Evolutionary conservation across 2,329 filamentous ascomycete genomes (phyloP), one percentile per base, ranked within the genome.

Genomic region (Ophiocordyceps australis): DNA sequence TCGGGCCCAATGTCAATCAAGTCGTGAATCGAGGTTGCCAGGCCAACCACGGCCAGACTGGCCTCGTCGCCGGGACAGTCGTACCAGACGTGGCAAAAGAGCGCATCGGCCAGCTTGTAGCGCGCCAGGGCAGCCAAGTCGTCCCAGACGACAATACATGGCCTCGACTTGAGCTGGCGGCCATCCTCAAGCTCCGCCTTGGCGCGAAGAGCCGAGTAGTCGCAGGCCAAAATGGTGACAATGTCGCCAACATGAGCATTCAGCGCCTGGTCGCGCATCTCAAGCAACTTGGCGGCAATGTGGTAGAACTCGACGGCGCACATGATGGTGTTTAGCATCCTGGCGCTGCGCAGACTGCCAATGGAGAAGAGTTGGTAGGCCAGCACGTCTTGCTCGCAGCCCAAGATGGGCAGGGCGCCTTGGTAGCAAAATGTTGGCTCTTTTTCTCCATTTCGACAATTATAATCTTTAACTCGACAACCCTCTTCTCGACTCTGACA

Each of bases 71-170:
- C 25, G 16, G 14, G 14, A 10, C 14, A 17, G 13, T 32, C 28
- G 20, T 32, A 32, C 15, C 17, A 32, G 25, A 30, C 28, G 19
- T 32, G 30, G 15, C 21, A 26, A 15, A 32, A 32, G 13, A 21
- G 28, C 10, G 30, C 30, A 17, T 32, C 30, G 11, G 28, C 30
- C 8, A 32, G 16, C 15, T 17, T 27, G 23, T 32, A 32, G 3
- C 30, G 22, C 4, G 30, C 27, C 4, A 29, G 24, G 3, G 14
- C 13, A 5, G 21, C 28, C 5, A 32, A 12, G 17, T 32, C 30
- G n/a, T 32, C 21, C 30, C 30, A 32, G 4, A 32, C 22, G 14
- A 24, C 30, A 7, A 32, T 25, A 19, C 28, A 32, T 8, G 30
- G 30, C 12, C 13, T n/a, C n/a, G 30, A 30, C 5, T 11, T 3